Conservation (phyloP, 139 green algal genomes). For the Chlamydomonas urium region DNA sequence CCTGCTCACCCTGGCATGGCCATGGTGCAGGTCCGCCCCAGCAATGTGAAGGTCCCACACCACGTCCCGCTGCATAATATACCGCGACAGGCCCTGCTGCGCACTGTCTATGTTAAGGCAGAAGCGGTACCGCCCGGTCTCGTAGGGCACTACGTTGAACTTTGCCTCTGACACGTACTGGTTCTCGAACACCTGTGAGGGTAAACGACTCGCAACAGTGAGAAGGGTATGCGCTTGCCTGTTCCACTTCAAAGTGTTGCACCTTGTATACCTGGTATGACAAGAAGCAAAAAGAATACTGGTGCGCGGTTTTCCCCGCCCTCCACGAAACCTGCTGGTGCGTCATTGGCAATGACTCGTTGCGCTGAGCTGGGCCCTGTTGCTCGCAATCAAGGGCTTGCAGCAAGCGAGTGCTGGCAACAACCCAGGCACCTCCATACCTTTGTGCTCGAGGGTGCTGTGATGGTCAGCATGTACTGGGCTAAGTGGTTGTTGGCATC, state of each 20-base stretch:
- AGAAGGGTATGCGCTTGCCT: too few relatives aligned
- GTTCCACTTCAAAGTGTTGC: too few relatives aligned
- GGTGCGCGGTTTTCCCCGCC: too few relatives aligned
- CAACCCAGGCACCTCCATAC: too few relatives aligned
- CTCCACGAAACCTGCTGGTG: too few relatives aligned
- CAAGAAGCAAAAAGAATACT: too few relatives aligned
- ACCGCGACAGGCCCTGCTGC: conserved; percentile 18
- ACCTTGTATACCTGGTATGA: too few relatives aligned
- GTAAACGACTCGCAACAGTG: too few relatives aligned
- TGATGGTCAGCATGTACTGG: neutral
- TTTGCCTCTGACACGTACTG: conserved; percentile 28
- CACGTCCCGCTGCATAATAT: conserved; percentile 31
- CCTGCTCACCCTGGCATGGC: neutral
- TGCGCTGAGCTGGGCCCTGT: too few relatives aligned
- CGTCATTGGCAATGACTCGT: too few relatives aligned
- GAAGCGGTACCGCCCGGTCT: conserved; percentile 48
- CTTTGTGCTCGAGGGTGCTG: neutral
- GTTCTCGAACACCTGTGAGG: conserved; percentile 34
- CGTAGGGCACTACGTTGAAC: conserved; percentile 53
- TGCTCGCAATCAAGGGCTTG: too few relatives aligned
- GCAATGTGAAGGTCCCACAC: conserved; percentile 52
- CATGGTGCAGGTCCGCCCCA: conserved; percentile 9
- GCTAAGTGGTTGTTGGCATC: conserved; percentile 19
- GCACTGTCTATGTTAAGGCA: conserved; percentile 36
- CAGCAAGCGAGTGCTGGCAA: too few relatives aligned